A percentile compares a stretch with the other conserved stretches of the same genome.
phyloP scores from a whole-genome alignment of 768 basidiomycete genomes.

The Rhizopogon roseolus region DNA sequence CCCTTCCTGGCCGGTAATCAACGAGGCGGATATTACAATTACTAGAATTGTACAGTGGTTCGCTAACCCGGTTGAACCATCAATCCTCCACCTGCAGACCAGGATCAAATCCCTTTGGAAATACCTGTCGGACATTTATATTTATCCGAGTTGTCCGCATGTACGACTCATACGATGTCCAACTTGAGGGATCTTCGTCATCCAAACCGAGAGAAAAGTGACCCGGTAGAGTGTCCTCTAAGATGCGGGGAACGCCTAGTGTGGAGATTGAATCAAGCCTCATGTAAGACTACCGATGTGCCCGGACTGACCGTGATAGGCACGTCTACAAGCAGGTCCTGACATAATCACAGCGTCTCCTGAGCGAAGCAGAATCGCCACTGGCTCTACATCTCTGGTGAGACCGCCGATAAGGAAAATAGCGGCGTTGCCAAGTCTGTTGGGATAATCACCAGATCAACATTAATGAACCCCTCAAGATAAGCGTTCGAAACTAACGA shows the following conservation, averaged over 20 bases:
- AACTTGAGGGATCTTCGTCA: constrained; percentile 33
- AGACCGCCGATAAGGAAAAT: constrained; percentile 86
- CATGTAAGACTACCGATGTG: neutral
- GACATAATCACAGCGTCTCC: constrained; percentile 95
- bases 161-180: constrained; percentile 62
- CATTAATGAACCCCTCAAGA: neutral
- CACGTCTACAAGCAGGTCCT: constrained; percentile 75
- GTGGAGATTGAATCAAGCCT: neutral
- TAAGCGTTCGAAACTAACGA: constrained; percentile 52
- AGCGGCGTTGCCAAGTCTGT: constrained; percentile 82
- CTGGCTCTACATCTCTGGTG: constrained; percentile 72
- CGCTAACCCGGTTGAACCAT: neutral
- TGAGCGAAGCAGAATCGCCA: constrained; percentile 81
- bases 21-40: neutral
- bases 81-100: neutral
- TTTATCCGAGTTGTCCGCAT: constrained; percentile 75
- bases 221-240: constrained; percentile 73
- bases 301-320: constrained; percentile 78
- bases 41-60: neutral
- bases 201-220: constrained; percentile 37
- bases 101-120: constrained; percentile 63
- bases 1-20: neutral
- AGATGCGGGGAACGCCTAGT: constrained; percentile 79
- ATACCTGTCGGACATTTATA: constrained; percentile 88
- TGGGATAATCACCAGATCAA: neutral